Conservation (phyloP, 2,329 filamentous ascomycete genomes). For the Aspergillus tubingensis region DNA sequence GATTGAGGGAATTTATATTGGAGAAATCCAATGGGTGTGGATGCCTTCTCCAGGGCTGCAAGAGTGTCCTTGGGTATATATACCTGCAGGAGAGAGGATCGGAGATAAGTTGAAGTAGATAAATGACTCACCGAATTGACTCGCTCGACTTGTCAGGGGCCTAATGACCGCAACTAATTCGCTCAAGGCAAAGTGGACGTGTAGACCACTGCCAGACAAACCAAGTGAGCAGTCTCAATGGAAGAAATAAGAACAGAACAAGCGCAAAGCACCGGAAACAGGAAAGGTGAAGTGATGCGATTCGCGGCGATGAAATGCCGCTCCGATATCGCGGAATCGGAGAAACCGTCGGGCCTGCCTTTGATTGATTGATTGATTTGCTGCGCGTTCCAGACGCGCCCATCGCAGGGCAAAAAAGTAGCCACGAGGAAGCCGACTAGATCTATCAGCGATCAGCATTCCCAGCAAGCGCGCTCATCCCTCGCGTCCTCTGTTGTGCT, state of each 20-base stretch:
- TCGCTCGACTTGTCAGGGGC: not conserved
- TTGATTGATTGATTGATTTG: not conserved
- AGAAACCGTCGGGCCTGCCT: constrained; percentile 31
- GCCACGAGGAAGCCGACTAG: constrained; percentile 8
- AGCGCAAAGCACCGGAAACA: constrained; percentile 3
- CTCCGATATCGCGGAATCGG: constrained; percentile 35
- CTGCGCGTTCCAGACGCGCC: constrained; percentile 24
- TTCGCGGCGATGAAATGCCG: constrained; percentile 15
- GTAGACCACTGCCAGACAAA: constrained; percentile 8
- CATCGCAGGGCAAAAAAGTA: constrained; percentile 8
- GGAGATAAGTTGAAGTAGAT: not conserved
- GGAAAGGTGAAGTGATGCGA: not conserved
- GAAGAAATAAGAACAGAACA: not conserved
- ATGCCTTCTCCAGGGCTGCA: not conserved
- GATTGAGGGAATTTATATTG: not conserved
- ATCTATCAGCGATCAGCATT: constrained; percentile 17
- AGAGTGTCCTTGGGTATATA: constrained; percentile 5
- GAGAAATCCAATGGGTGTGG: not conserved
- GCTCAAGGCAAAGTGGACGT: constrained; percentile 9
- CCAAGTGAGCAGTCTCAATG: not conserved
- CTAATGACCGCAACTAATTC: not conserved
- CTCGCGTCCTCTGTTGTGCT: constrained; percentile 26
- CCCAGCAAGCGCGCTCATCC: constrained; percentile 15
- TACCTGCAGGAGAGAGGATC: constrained; percentile 3
- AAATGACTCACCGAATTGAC: constrained; percentile 16